Percentiles rank a stretch among this genome's conserved stretches.
Conservation (phyloP, 2,329 filamentous ascomycete genomes). For the Immersiporthe knoxdaviesiana region DNA sequence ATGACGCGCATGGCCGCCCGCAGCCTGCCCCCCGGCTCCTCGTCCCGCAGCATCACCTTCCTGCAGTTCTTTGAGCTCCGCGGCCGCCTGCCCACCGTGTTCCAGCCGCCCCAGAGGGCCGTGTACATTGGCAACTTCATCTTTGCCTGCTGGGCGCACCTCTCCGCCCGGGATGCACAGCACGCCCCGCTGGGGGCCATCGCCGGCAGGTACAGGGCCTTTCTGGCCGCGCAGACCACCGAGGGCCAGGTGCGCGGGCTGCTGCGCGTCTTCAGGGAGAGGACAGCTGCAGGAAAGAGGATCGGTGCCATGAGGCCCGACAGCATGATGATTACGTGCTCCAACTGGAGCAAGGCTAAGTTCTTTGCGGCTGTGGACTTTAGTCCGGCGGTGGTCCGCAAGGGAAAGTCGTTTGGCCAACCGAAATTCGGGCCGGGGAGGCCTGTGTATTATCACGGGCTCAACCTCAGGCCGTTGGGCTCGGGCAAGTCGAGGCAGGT, state of each 20-base stretch:
- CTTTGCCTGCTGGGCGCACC: conserved; percentile 17
- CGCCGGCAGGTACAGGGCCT: conserved; percentile 28
- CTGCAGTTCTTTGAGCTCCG: conserved; percentile 46
- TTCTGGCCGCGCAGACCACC: conserved; percentile 29
- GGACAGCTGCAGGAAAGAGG: conserved; percentile 13
- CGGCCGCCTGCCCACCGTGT: conserved; percentile 35
- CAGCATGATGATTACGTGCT: conserved; percentile 22
- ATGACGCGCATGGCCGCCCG: conserved; percentile 37
- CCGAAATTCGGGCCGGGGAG: conserved; percentile 11
- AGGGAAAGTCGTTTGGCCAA: neutral
- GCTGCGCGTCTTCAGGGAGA: conserved; percentile 22
- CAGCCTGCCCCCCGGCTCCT: conserved; percentile 33
- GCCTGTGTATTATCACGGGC: conserved; percentile 24
- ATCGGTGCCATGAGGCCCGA: conserved; percentile 12
- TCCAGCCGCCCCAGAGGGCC: conserved; percentile 35
- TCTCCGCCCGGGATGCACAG: conserved; percentile 21
- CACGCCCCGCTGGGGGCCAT: conserved; percentile 28
- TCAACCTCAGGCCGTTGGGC: conserved; percentile 11
- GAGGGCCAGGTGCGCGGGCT: conserved; percentile 30
- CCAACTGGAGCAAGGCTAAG: conserved; percentile 36
- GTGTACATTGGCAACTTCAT: conserved; percentile 33
- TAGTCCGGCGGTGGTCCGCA: conserved; percentile 34
- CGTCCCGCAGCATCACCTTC: conserved; percentile 40
- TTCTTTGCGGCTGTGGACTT: conserved; percentile 44
- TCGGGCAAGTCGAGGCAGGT: conserved; percentile 20